Evolutionary conservation across 805 yeast species (phyloP).

Genomic region (Hanseniaspora clermontiae): DNA sequence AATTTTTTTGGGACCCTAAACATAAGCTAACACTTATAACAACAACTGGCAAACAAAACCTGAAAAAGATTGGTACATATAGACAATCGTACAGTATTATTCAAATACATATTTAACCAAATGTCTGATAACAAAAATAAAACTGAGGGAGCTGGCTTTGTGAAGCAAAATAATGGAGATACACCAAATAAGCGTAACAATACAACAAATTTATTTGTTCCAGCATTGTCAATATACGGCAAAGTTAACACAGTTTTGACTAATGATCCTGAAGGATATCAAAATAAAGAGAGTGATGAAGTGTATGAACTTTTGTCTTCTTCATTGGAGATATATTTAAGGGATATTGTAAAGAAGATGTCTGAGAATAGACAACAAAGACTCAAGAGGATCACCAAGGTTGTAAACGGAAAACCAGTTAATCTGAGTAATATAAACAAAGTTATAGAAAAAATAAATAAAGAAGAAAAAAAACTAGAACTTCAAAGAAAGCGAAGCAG

Average conservation of each 20-base stretch:
- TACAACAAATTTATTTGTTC: background rate
- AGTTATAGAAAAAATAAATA: conserved; percentile 6
- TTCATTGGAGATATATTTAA: conserved; percentile 8
- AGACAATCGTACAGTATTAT: background rate
- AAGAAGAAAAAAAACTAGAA: conserved; percentile 6
- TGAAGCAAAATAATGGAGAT: background rate
- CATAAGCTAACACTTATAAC: background rate
- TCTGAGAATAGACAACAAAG: conserved; percentile 9
- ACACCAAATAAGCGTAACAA: background rate
- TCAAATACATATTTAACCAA: background rate
- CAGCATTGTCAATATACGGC: conserved; percentile 5
- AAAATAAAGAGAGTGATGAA: conserved; percentile 12
- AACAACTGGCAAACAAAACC: background rate
- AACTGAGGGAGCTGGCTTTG: background rate
- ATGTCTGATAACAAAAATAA: background rate
- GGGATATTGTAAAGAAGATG: conserved; percentile 10
- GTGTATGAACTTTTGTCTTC: conserved; percentile 8
- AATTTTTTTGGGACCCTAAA: background rate
- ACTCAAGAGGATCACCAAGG: conserved; percentile 6
- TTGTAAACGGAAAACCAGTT: conserved; percentile 11
- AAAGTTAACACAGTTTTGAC: conserved; percentile 6
- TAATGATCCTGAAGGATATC: conserved; percentile 10
- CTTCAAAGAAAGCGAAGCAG: conserved; percentile 11
- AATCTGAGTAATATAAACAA: conserved; percentile 1
- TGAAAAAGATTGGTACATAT: background rate